Evolutionary conservation across 2,329 filamentous ascomycete species (phyloP).

Genomic region (Fusarium metavorans): DNA sequence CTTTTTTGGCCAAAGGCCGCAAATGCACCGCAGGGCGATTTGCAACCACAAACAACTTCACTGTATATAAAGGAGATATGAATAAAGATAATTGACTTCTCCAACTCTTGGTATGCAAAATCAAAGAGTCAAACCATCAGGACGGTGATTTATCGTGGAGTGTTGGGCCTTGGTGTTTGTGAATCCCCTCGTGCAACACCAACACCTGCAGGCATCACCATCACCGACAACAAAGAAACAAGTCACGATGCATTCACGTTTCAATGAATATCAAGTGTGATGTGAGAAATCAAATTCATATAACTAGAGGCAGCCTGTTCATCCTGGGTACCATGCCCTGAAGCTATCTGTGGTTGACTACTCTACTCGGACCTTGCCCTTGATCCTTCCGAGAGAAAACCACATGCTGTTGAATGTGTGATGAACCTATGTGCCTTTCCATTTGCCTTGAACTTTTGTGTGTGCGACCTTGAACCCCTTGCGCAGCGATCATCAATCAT

Average conservation of each 20-base stretch:
- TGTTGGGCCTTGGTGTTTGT: not conserved
- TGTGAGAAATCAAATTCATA: not conserved
- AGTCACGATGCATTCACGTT: not conserved
- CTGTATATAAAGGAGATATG: not conserved
- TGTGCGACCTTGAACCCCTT: not conserved
- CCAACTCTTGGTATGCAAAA: not conserved
- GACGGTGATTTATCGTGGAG: not conserved
- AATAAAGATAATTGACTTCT: too few species aligned
- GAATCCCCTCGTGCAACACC: not conserved
- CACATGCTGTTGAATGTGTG: not conserved
- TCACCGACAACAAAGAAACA: not conserved
- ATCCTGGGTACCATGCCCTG: not conserved
- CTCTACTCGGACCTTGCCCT: not conserved
- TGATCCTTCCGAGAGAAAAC: not conserved
- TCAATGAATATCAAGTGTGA: not conserved
- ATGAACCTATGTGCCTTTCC: not conserved
- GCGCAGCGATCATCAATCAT: not conserved
- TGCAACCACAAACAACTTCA: not conserved
- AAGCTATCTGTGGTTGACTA: constrained; percentile 2
- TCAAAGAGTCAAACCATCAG: not conserved
- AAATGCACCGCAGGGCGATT: not conserved
- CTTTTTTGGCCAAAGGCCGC: not conserved
- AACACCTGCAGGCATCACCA: not conserved
- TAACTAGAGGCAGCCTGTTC: not conserved
- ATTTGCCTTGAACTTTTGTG: not conserved